Evolutionary conservation across 1,139 yeast genomes (phyloP).

Genomic region (Zygoascus meyerae): DNA sequence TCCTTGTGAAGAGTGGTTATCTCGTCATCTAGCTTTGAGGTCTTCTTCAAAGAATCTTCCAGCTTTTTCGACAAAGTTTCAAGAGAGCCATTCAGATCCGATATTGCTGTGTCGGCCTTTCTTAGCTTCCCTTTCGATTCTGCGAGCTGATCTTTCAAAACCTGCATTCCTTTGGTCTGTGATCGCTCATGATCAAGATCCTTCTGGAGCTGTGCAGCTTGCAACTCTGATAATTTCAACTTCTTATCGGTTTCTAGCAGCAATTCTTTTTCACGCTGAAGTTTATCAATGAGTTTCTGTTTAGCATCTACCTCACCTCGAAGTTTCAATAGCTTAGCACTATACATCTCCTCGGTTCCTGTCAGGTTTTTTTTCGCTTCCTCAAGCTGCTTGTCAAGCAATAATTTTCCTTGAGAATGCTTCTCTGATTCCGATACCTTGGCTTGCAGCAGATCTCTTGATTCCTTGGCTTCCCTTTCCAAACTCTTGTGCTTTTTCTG

Average conservation of each 20-base stretch:
- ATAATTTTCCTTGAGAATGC: conserved; percentile 23
- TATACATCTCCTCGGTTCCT: conserved; percentile 25
- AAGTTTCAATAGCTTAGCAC: conserved; percentile 21
- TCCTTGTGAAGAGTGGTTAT: conserved; percentile 36
- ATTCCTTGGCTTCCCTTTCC: conserved; percentile 26
- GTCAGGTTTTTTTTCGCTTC: conserved; percentile 23
- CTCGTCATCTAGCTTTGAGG: conserved; percentile 22
- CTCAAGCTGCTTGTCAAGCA: conserved; percentile 22
- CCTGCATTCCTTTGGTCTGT: conserved; percentile 19
- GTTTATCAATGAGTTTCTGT: conserved; percentile 22
- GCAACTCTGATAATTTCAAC: conserved; percentile 19
- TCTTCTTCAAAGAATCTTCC: conserved; percentile 20
- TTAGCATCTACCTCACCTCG: conserved; percentile 26
- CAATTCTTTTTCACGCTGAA: conserved; percentile 20
- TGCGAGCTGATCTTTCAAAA: conserved; percentile 27
- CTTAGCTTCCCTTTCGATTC: conserved; percentile 37
- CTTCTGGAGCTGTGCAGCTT: conserved; percentile 19
- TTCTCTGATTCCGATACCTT: conserved; percentile 25
- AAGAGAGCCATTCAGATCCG: conserved; percentile 20
- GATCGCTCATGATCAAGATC: conserved; percentile 24
- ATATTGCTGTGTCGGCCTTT: conserved; percentile 29
- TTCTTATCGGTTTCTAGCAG: conserved; percentile 17
- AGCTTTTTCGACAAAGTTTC: conserved; percentile 20
- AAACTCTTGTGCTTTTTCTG: conserved; percentile 26
- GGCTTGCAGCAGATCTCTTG: conserved; percentile 28